Base-by-base conservation (phyloP, 1,284 basidiomycete genomes). In the Hymenochaete sp. region DNA sequence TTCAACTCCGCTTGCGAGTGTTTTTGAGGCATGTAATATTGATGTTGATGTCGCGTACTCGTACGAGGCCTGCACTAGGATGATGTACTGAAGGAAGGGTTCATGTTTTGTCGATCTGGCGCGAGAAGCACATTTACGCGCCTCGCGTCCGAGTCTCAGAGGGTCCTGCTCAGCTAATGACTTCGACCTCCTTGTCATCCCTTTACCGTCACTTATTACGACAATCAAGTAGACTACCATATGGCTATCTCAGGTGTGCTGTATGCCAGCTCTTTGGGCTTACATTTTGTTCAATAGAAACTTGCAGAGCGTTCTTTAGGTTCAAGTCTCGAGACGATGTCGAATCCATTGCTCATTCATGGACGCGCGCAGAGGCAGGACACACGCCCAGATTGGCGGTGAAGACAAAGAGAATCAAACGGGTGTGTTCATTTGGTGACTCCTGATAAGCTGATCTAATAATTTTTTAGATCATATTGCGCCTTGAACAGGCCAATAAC, bases 271-370 rank as follows among this genome's bases (percentile, higher is more conserved):
- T 44, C 26, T 38, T 31, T 26, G 11, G 48, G 6, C 24, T 22
- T 16, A 24, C 10, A 13, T 24, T 39, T 8, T 33, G 42, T 42
- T 50, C 35, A 56, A 49, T 56, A 46, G 21, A 18, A n/a, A 29
- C 14, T 22, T 38, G 32, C 54, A 87, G 85, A 24, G 67, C 71
- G 47, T 85, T 85, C 60, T 86, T 77, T 61, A 71, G 67, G 47
- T 58, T 81, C 44, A 79, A 78, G 55, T 70, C 70, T 29, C 64
- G 66, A 31, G 75, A 83, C 56, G 79, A 80, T 57, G 64, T 81
- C 41, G 44, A 53, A 35, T 45, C 55, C 28, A 44, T 45, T 37
- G 36, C 62, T 45, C 29, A 55, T 71, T 18, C 35, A 65, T 51
- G 47, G 55, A 47, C 62, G 65, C 13, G 52, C 56, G n/a, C n/a